These are phyloP conservation scores for Aspergillus sp. DNA, from an alignment of 2,329 filamentous ascomycete genomes.

Conservation along the genomic window DNA sequence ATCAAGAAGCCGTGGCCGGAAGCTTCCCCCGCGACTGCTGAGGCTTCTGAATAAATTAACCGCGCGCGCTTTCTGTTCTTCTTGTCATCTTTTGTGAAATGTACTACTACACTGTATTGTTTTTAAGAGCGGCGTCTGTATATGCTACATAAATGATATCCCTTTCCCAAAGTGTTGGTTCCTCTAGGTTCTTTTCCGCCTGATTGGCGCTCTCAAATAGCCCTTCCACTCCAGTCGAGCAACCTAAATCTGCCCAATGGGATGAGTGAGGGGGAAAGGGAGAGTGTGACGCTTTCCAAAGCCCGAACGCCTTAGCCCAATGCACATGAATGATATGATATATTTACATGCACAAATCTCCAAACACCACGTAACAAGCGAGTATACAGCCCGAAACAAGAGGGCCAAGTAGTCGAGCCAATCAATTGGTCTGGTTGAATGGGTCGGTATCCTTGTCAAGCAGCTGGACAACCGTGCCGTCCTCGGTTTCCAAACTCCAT, in stretches of 20 bases:
- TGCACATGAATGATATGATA: conserved; percentile 8
- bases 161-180: conserved; percentile 15
- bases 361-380: background rate
- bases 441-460: conserved; percentile 70
- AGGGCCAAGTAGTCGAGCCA: conserved; percentile 28
- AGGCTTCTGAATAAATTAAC: conserved; percentile 19
- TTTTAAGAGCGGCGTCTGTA: conserved; percentile 39
- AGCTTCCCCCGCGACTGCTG: conserved; percentile 30
- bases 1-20: conserved; percentile 79
- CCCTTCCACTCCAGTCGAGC: background rate
- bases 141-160: conserved; percentile 46
- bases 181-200: background rate
- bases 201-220: background rate
- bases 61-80: background rate
- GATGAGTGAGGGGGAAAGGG: background rate
- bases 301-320: conserved; percentile 16
- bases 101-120: conserved; percentile 43
- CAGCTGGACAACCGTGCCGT: conserved; percentile 71
- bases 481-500: conserved; percentile 77
- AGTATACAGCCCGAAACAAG: background rate
- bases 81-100: conserved; percentile 23
- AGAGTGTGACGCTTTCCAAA: background rate
- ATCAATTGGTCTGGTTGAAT: conserved; percentile 56
- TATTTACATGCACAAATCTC: conserved; percentile 11
- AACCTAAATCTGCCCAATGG: background rate